Evolutionary conservation across 768 basidiomycete species (phyloP).

Genomic region (Trametes cinnabarina): DNA sequence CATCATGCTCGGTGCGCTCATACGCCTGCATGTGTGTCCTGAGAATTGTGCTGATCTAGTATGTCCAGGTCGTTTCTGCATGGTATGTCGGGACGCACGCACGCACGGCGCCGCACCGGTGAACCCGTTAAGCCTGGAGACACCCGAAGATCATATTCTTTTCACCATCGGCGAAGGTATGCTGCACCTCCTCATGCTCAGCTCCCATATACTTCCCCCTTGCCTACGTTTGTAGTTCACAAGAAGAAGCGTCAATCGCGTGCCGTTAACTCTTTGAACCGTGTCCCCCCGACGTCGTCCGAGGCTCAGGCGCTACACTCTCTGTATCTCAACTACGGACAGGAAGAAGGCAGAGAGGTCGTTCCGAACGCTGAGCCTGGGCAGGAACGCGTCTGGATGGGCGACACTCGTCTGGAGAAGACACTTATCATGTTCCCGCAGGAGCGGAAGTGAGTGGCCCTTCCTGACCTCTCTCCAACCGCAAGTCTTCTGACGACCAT

Average conservation of each 20-base stretch:
- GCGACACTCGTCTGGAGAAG: slow-evolving; percentile 66
- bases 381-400: slow-evolving; percentile 65
- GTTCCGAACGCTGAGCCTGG: background rate
- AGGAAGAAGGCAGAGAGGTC: slow-evolving; percentile 35
- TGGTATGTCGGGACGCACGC: slow-evolving; percentile 76
- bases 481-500: background rate
- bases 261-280: slow-evolving; percentile 59
- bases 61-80: slow-evolving; percentile 76
- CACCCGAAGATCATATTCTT: slow-evolving; percentile 61
- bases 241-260: slow-evolving; percentile 54
- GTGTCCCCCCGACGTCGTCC: slow-evolving; percentile 67
- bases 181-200: slow-evolving; percentile 19
- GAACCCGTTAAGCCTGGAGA: slow-evolving; percentile 57
- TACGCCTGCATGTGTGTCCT: background rate
- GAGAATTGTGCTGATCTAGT: background rate
- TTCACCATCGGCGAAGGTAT: slow-evolving; percentile 67
- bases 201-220: background rate
- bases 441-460: slow-evolving; percentile 65
- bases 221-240: slow-evolving; percentile 44
- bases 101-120: slow-evolving; percentile 65
- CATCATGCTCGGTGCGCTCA: slow-evolving; percentile 57
- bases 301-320: slow-evolving; percentile 71
- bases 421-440: slow-evolving; percentile 82
- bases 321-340: slow-evolving; percentile 61
- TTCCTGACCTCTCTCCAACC: background rate